phyloP scores from a whole-genome alignment of 306 rosid species.

The Malus sieversii region DNA sequence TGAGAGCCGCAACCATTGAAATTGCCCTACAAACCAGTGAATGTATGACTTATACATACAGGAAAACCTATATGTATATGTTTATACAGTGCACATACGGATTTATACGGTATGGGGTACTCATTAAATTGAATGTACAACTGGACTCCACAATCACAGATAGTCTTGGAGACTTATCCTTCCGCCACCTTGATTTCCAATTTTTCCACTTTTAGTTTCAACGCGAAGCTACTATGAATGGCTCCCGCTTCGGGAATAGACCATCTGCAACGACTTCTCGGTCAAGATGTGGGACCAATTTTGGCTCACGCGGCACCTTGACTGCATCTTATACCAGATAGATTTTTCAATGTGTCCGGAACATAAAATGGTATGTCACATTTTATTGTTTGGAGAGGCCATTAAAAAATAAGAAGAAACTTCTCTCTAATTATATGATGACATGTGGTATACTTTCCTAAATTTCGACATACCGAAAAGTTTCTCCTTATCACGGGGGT shows the following conservation, averaged over 20 bases:
- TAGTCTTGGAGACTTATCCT: background rate
- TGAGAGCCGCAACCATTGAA: constrained; percentile 68
- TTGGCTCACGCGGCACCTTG: background rate
- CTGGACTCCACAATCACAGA: constrained; percentile 38
- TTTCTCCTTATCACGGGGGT: background rate
- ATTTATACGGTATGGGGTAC: background rate
- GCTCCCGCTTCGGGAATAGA: background rate
- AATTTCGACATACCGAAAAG: too few relatives aligned
- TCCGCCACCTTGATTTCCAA: constrained; percentile 13
- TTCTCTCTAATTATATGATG: too few relatives aligned
- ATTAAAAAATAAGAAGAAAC: too few relatives aligned
- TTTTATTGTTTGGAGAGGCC: fast-evolving
- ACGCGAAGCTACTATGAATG: background rate
- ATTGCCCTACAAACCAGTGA: background rate
- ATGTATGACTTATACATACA: background rate
- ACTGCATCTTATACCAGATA: background rate
- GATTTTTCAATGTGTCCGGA: too few relatives aligned
- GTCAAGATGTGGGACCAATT: constrained; percentile 4
- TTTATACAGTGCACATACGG: background rate
- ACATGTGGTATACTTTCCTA: too few relatives aligned
- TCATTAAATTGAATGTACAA: background rate
- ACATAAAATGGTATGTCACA: too few relatives aligned
- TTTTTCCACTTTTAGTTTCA: background rate
- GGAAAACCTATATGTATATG: background rate
- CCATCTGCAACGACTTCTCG: background rate